Conservation (phyloP, 192 early-diverging fungal genomes). For the Linderina pennispora region DNA sequence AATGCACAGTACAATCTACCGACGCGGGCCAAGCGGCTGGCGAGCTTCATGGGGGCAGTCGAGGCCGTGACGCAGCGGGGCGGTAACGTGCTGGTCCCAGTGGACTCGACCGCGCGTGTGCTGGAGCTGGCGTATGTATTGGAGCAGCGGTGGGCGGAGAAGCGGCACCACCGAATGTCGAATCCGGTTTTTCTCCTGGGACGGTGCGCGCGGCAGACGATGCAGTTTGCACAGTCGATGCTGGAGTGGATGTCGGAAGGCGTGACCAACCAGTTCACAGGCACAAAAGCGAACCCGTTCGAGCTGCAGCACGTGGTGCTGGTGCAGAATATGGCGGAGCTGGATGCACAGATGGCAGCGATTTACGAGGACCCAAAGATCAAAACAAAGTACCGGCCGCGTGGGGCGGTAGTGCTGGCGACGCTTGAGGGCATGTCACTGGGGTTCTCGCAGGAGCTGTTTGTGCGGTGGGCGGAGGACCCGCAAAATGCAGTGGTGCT, state of each 20-base stretch:
- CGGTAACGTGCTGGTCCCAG: conserved; percentile 84
- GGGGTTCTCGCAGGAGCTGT: conserved; percentile 76
- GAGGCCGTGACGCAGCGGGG: conserved; percentile 53
- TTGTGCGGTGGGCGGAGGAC: conserved; percentile 62
- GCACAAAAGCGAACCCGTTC: conserved; percentile 76
- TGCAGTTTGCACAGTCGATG: conserved; percentile 83
- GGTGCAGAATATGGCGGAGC: conserved; percentile 55
- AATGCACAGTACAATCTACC: conserved; percentile 65
- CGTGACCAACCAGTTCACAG: conserved; percentile 64
- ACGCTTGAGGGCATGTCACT: conserved; percentile 70
- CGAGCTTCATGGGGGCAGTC: conserved; percentile 58
- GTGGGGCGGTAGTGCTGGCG: conserved; percentile 81
- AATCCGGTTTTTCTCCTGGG: conserved; percentile 77
- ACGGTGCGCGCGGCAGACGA: conserved; percentile 65
- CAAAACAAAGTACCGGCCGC: conserved; percentile 62
- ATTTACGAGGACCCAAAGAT: conserved; percentile 10
- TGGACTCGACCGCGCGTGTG: conserved; percentile 81
- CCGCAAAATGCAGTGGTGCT: conserved; percentile 63
- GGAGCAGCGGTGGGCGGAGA: conserved; percentile 75
- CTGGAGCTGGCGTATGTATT: conserved; percentile 87
- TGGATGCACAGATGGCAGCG: conserved; percentile 18
- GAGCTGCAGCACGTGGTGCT: conserved; percentile 76
- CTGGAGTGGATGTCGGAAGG: conserved; percentile 93
- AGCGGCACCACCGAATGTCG: conserved; percentile 43
- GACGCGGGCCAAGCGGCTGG: conserved; percentile 67